Evolutionary conservation across 2,329 filamentous ascomycete species (phyloP).

Genomic region (Aspergillus ibericus): DNA sequence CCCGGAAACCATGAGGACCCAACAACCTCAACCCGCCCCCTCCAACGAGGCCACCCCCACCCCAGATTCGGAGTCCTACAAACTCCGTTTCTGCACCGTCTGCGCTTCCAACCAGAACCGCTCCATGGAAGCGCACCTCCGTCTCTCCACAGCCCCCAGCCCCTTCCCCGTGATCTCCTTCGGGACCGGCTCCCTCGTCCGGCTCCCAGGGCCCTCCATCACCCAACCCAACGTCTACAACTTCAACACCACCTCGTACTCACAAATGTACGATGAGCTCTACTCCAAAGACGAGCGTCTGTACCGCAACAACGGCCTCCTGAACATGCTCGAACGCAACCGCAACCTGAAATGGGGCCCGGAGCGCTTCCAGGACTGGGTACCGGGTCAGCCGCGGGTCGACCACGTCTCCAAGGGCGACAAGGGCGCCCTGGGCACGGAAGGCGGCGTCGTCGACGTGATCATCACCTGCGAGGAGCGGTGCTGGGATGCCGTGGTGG

Average conservation of each 20-base stretch:
- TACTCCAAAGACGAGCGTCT: slow-evolving; percentile 79
- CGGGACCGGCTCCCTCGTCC: slow-evolving; percentile 91
- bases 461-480: slow-evolving; percentile 97
- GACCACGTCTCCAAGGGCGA: slow-evolving; percentile 69
- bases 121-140: slow-evolving; percentile 99
- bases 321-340: slow-evolving; percentile 95
- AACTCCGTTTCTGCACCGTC: slow-evolving; percentile 96
- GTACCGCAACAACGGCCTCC: slow-evolving; percentile 86
- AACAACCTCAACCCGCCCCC: slow-evolving; percentile 23
- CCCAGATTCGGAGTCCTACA: slow-evolving; percentile 59
- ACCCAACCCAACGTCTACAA: slow-evolving; percentile 95
- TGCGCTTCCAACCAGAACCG: slow-evolving; percentile 98
- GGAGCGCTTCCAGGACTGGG: slow-evolving; percentile 98
- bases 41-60: background rate
- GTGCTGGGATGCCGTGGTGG: slow-evolving; percentile 96
- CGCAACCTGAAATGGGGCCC: slow-evolving; percentile 90
- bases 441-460: slow-evolving; percentile 86
- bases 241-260: slow-evolving; percentile 96
- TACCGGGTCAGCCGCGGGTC: slow-evolving; percentile 77
- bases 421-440: slow-evolving; percentile 75
- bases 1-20: slow-evolving; percentile 2
- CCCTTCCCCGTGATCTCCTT: slow-evolving; percentile 97
- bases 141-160: slow-evolving; percentile 78
- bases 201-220: slow-evolving; percentile 86
- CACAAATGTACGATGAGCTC: slow-evolving; percentile 90